Base-by-base conservation (phyloP, 202 grass and related monocot species). In the Schoenoplectus triqueter region DNA sequence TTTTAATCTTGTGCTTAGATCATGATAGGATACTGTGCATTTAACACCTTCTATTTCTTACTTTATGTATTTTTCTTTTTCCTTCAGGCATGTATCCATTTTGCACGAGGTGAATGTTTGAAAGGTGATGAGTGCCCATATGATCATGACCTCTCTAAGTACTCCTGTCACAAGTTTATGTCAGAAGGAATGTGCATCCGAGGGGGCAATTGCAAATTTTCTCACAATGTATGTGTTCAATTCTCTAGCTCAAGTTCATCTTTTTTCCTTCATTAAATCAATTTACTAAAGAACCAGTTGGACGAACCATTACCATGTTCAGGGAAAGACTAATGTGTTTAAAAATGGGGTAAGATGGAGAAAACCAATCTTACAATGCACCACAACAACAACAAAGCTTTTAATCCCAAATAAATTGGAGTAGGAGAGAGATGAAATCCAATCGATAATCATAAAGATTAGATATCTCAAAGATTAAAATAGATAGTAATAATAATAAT, bases 201-300 rank as follows among this genome's bases (percentile, higher is more conserved):
- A 92, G 92, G 93, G 66, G 91, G 88, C 72, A 94, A 86, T 81
- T 99, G 96, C 91, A 96, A 96, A 81, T 99, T 99, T 89, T 99
- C 96, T 66, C 93, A 99, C 81, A 88, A 87, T 86, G 96, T 95
- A 90, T 1, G 70, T 80, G 56, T 84, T 72, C 1, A 31, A 18
- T 71, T 5, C 13, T 56, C 52, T 42, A 75, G 45, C 40, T 75
- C 14, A 59, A 31, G 31, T 31, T 31, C 31, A 55, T 48, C 62
- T 80, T 17, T 80, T 40, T 44, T 7, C 22, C 4, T 80, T 71
- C 51, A 41, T 62, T 76, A 54, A 67, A n/a, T 56, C 51, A 55
- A 76, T 76, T 7, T 76, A 76, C 31, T 56, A 3, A 14, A 31
- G 22, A 60, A 59, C 52, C 52, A 78, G 8, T 60, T 40, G 55